These are phyloP conservation scores for Euptelea pleiosperma DNA, from an alignment of 164 flowering plant species.

Conservation along the genomic window DNA sequence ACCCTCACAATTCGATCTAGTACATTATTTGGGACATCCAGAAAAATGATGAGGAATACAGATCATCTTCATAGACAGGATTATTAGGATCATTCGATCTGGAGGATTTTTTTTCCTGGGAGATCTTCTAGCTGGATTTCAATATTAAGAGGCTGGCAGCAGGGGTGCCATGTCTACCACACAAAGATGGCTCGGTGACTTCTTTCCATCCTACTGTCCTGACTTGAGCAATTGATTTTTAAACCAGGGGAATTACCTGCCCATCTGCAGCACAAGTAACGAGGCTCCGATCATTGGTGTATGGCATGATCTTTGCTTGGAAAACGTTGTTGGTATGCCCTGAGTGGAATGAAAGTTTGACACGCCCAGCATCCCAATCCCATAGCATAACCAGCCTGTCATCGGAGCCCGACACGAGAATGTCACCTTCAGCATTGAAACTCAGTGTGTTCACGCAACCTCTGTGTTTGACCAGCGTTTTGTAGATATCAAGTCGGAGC, in stretches of 20 bases:
- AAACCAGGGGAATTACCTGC: constrained; percentile 47
- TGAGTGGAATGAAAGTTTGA: constrained; percentile 67
- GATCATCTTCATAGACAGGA: too few relatives aligned
- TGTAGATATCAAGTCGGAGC: constrained; percentile 51
- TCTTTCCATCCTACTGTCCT: neutral
- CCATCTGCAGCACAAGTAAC: constrained; percentile 98
- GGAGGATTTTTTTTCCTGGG: too few relatives aligned
- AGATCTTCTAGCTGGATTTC: too few relatives aligned
- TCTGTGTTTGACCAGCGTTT: constrained; percentile 64
- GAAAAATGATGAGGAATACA: too few relatives aligned
- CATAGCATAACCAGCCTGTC: constrained; percentile 74
- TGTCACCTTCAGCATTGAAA: constrained; percentile 79
- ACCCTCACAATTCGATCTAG: neutral
- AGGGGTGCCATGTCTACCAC: too few relatives aligned
- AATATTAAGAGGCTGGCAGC: too few relatives aligned
- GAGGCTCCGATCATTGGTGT: constrained; percentile 65
- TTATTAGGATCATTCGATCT: too few relatives aligned
- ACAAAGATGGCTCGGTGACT: neutral
- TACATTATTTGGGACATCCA: too few relatives aligned
- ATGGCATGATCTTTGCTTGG: constrained; percentile 92
- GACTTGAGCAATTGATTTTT: neutral
- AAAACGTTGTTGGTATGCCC: constrained; percentile 85
- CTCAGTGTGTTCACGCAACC: constrained; percentile 93
- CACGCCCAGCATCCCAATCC: constrained; percentile 77
- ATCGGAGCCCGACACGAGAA: constrained; percentile 90